Base-by-base conservation (phyloP, 1,284 basidiomycete genomes). In the Ganoderma meredithae region DNA sequence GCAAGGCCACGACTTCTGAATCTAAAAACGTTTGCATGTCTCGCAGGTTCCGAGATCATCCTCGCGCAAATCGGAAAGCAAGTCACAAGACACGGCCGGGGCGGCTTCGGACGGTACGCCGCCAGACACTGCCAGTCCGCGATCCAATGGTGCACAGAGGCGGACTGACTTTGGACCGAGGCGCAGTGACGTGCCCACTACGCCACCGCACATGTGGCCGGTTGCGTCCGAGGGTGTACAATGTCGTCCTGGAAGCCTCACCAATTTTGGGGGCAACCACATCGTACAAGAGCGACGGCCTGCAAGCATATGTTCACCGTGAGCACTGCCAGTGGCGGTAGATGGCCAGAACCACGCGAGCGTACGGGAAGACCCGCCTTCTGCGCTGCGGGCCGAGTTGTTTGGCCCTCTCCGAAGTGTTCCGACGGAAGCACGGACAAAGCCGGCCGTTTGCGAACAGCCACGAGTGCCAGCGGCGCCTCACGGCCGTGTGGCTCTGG, bases 351-450 rank as follows among this genome's bases (percentile, higher is more conserved):
- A 49, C 36, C 36, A 36, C 27, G 3, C 27, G 27, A 31, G 27
- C 3, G 27, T 31, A 31, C 27, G 27, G 3, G 27, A 31, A 31
- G 27, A 31, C 27, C 3, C 27, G 27, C 27, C 27, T 31, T 31
- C 27, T 31, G 27, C 27, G 27, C 27, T 31, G 27, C 27, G 47
- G 47, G 47, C 44, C 44, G 44, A 17, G 19, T 36, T 36, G 36
- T 36, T 36, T 6, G 36, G 36, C 36, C 36, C 7, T 36, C 36
- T 22, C 19, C 71, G 69, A 67, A 39, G 69, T 63, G 65, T 43
- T 70, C 69, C 66, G 67, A 65, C 64, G 67, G 60, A 69, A 72
- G 69, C 68, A 70, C 15, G 58, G 15, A 36, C 70, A 71, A 71
- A 73, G 64, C 71, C 68, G 69, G 70, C 63, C 56, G 47, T 67